phyloP scores from a whole-genome alignment of 148 eudicot species.

The Rhododendron ovatum region DNA sequence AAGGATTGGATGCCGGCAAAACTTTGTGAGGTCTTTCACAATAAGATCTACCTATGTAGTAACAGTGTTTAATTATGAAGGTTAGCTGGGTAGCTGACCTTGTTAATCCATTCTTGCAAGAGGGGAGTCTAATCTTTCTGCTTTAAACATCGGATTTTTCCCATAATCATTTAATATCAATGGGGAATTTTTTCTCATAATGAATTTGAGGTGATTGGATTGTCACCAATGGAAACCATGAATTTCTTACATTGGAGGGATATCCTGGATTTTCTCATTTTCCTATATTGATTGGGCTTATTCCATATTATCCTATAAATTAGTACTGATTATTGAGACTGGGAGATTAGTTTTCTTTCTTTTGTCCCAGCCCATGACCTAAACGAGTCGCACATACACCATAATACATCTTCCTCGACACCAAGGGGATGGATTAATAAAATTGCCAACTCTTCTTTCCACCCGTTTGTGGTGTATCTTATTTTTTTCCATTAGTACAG shows the following conservation, averaged over 20 bases:
- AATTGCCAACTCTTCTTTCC: background rate
- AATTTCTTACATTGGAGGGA: background rate
- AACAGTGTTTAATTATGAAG: background rate
- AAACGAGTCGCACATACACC: background rate
- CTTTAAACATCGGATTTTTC: background rate
- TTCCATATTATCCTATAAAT: background rate
- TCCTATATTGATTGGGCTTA: background rate
- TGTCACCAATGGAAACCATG: background rate
- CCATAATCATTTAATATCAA: background rate
- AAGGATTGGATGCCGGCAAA: background rate
- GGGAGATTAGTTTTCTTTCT: background rate
- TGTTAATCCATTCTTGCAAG: background rate
- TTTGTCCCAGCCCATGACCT: background rate
- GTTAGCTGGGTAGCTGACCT: background rate
- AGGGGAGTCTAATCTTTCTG: background rate
- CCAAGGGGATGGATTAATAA: background rate
- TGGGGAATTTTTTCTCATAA: background rate
- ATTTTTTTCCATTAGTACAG: background rate
- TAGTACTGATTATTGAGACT: background rate
- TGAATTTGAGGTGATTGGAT: background rate
- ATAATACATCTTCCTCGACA: background rate
- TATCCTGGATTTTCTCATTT: background rate
- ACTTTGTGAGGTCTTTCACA: background rate
- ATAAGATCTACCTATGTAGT: background rate
- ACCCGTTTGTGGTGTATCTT: background rate